phyloP scores from a whole-genome alignment of 2,329 filamentous ascomycete genomes.

The Claviceps sp. region DNA sequence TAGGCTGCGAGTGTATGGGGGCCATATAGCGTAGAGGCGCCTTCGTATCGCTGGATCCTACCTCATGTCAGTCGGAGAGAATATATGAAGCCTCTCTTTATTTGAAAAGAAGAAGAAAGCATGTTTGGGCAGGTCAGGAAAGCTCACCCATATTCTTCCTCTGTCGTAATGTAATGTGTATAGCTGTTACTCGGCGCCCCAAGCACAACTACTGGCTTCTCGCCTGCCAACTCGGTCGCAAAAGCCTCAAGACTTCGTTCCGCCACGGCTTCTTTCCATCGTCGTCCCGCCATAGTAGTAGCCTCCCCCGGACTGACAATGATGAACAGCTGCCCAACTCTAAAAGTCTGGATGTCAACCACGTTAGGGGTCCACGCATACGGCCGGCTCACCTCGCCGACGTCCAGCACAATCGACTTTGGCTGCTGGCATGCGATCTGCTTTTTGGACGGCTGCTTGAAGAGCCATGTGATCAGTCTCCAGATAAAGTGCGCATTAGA shows the following conservation, averaged over 20 bases:
- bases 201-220: slow-evolving; percentile 58
- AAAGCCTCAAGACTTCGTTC: slow-evolving; percentile 31
- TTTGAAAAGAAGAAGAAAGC: background rate
- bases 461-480: slow-evolving; percentile 55
- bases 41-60: slow-evolving; percentile 74
- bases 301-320: slow-evolving; percentile 79
- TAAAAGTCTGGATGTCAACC: slow-evolving; percentile 71
- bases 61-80: slow-evolving; percentile 8
- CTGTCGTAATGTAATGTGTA: slow-evolving; percentile 61
- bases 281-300: slow-evolving; percentile 79
- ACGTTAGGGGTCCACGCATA: slow-evolving; percentile 85
- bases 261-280: slow-evolving; percentile 64
- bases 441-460: slow-evolving; percentile 53
- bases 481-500: slow-evolving; percentile 65
- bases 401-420: slow-evolving; percentile 77
- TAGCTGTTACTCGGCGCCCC: slow-evolving; percentile 85
- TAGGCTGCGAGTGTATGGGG: slow-evolving; percentile 75
- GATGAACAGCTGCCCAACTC: slow-evolving; percentile 72
- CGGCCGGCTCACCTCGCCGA: slow-evolving; percentile 59
- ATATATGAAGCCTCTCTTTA: background rate
- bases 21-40: slow-evolving; percentile 77
- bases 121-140: background rate
- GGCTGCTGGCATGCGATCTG: slow-evolving; percentile 65
- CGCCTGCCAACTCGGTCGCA: slow-evolving; percentile 22
- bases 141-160: slow-evolving; percentile 42